phyloP scores from a whole-genome alignment of 2,329 filamentous ascomycete genomes.

The Ceratocystis destructans region DNA sequence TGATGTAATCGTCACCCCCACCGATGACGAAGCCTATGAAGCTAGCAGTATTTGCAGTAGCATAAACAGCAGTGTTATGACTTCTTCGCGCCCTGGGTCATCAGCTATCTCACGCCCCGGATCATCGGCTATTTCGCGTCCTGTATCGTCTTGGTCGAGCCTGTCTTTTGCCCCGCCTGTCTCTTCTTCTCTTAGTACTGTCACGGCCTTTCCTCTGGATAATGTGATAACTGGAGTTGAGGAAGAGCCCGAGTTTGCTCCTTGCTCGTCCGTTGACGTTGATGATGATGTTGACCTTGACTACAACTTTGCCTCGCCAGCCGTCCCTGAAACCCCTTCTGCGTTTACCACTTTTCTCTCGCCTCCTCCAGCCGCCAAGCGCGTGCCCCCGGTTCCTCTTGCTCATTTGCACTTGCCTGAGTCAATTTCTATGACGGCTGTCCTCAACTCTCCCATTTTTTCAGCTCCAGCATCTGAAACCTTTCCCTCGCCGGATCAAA shows the following conservation, averaged over 20 bases:
- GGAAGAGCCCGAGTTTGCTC: background rate
- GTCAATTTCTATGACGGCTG: slow-evolving; percentile 2
- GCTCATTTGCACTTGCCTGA: background rate
- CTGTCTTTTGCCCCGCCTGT: slow-evolving; percentile 11
- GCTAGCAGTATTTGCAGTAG: background rate
- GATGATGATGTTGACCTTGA: slow-evolving; percentile 42
- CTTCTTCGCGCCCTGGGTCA: background rate
- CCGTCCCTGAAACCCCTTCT: slow-evolving; percentile 31
- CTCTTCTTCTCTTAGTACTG: background rate
- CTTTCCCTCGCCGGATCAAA: background rate
- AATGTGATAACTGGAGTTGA: background rate
- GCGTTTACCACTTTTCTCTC: slow-evolving; percentile 36
- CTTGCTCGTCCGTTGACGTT: slow-evolving; percentile 16
- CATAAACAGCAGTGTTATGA: background rate
- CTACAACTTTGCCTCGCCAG: slow-evolving; percentile 47
- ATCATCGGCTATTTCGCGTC: background rate
- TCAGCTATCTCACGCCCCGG: background rate
- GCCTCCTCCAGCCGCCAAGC: slow-evolving; percentile 38
- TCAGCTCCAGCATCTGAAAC: background rate
- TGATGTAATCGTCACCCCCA: slow-evolving; percentile 14
- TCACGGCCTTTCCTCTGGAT: background rate
- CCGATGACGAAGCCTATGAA: slow-evolving; percentile 9
- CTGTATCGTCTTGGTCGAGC: slow-evolving; percentile 11
- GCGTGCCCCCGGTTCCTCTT: slow-evolving; percentile 23
- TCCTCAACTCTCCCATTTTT: slow-evolving; percentile 15